Conservation (phyloP, 208 protist genomes). For the Borovskyia barvae region DNA sequence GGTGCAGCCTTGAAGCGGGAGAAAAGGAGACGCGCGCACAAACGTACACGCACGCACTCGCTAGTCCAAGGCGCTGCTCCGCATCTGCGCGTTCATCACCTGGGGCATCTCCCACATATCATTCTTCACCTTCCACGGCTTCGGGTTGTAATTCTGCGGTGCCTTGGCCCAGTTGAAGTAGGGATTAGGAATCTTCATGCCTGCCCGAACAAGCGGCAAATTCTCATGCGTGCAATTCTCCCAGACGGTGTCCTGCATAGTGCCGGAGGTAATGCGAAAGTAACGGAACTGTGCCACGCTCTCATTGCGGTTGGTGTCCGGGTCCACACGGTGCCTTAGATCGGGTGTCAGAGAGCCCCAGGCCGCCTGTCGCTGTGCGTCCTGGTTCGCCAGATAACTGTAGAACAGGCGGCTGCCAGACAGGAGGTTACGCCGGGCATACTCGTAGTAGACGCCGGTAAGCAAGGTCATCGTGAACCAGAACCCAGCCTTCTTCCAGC, state of each 20-base stretch:
- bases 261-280: constrained; percentile 65
- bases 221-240: constrained; percentile 77
- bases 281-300: constrained; percentile 75
- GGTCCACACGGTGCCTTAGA: constrained; percentile 67
- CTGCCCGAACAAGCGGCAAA: constrained; percentile 38
- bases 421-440: constrained; percentile 60
- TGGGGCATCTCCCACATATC: constrained; percentile 82
- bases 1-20: no score
- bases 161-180: constrained; percentile 89
- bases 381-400: constrained; percentile 69
- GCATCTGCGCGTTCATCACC: constrained; percentile 68
- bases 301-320: constrained; percentile 79
- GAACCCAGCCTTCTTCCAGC: constrained; percentile 68
- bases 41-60: neutral
- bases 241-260: constrained; percentile 76
- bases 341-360: constrained; percentile 67
- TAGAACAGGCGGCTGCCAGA: constrained; percentile 73
- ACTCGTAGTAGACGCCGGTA: constrained; percentile 71
- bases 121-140: constrained; percentile 70
- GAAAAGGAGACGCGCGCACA: neutral
- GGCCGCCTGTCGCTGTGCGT: constrained; percentile 57
- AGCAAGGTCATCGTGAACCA: constrained; percentile 50
- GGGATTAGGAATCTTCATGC: constrained; percentile 66
- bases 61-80: constrained; percentile 49
- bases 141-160: constrained; percentile 67